These are phyloP conservation scores for Verticillium nubilum DNA, from an alignment of 2,329 filamentous ascomycete genomes.

Conservation along the genomic window DNA sequence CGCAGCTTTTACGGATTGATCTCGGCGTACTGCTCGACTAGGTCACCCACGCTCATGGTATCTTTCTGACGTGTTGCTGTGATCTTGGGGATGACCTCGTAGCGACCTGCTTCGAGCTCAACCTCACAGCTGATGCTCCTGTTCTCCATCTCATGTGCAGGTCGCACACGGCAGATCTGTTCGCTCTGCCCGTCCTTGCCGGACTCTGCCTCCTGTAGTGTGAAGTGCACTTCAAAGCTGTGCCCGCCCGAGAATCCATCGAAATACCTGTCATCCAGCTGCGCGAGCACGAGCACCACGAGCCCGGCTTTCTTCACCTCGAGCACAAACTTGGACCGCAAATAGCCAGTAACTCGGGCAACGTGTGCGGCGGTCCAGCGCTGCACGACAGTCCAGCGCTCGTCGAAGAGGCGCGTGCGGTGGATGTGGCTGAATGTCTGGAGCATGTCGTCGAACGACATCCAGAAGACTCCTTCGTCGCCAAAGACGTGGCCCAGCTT, in stretches of 20 bases:
- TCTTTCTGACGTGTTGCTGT: slow-evolving; percentile 42
- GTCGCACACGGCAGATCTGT: slow-evolving; percentile 26
- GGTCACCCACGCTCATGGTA: slow-evolving; percentile 48
- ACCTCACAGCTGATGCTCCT: slow-evolving; percentile 68
- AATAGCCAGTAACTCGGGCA: slow-evolving; percentile 39
- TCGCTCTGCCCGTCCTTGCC: slow-evolving; percentile 13
- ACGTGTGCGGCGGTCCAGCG: slow-evolving; percentile 37
- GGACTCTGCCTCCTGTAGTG: slow-evolving; percentile 24
- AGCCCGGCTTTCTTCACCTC: slow-evolving; percentile 33
- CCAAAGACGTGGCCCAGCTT: slow-evolving; percentile 70
- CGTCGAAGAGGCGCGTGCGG: slow-evolving; percentile 51
- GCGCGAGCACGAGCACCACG: slow-evolving; percentile 37
- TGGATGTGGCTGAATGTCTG: slow-evolving; percentile 53
- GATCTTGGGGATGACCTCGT: slow-evolving; percentile 65
- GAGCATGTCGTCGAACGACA: slow-evolving; percentile 53
- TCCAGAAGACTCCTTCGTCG: slow-evolving; percentile 66
- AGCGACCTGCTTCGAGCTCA: slow-evolving; percentile 62
- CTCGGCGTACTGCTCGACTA: slow-evolving; percentile 42
- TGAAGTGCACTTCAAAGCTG: slow-evolving; percentile 34
- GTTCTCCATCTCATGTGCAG: slow-evolving; percentile 36
- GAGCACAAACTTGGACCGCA: slow-evolving; percentile 37
- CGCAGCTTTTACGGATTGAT: slow-evolving; percentile 58
- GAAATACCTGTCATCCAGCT: slow-evolving; percentile 42
- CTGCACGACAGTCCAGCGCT: slow-evolving; percentile 37
- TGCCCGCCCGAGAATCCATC: slow-evolving; percentile 38